phyloP scores from a whole-genome alignment of 2,329 filamentous ascomycete species.

The Epichloe scottii region DNA sequence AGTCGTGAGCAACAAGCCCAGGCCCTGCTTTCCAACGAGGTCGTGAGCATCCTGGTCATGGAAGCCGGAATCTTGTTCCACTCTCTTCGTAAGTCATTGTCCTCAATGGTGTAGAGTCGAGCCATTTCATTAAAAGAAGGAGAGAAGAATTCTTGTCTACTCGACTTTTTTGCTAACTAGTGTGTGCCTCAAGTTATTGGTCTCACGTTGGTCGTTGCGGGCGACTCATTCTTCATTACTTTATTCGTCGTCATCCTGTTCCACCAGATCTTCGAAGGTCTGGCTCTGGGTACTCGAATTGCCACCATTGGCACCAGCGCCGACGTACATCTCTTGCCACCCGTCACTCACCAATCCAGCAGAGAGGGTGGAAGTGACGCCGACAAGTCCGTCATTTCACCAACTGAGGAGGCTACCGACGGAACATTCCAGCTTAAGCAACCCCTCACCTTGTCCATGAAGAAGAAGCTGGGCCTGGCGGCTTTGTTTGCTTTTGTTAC shows the following conservation, averaged over 20 bases:
- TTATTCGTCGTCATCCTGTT: slow-evolving; percentile 60
- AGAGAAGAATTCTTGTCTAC: too few species aligned
- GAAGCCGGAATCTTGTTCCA: slow-evolving; percentile 67
- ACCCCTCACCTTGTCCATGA: slow-evolving; percentile 20
- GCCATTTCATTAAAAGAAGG: not conserved
- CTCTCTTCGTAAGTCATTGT: slow-evolving; percentile 41
- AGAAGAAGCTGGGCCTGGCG: slow-evolving; percentile 49
- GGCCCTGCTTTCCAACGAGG: slow-evolving; percentile 26
- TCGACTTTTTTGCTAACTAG: not conserved
- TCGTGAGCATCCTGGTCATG: slow-evolving; percentile 54
- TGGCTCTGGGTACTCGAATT: slow-evolving; percentile 61
- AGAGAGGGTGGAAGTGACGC: slow-evolving; percentile 9
- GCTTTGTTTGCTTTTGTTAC: slow-evolving; percentile 56
- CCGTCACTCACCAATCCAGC: slow-evolving; percentile 7
- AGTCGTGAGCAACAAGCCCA: slow-evolving; percentile 13
- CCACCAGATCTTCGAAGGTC: slow-evolving; percentile 67
- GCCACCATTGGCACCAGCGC: slow-evolving; percentile 37
- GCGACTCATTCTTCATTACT: slow-evolving; percentile 41
- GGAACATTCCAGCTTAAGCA: slow-evolving; percentile 8
- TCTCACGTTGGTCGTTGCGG: slow-evolving; percentile 48
- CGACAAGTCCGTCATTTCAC: slow-evolving; percentile 14
- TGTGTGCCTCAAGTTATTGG: slow-evolving; percentile 38
- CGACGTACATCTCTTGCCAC: slow-evolving; percentile 11
- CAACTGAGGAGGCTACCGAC: slow-evolving; percentile 11
- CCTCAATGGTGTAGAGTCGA: not conserved